phyloP scores from a whole-genome alignment of 1,139 yeast genomes.

The Suhomyces bribrorum region DNA sequence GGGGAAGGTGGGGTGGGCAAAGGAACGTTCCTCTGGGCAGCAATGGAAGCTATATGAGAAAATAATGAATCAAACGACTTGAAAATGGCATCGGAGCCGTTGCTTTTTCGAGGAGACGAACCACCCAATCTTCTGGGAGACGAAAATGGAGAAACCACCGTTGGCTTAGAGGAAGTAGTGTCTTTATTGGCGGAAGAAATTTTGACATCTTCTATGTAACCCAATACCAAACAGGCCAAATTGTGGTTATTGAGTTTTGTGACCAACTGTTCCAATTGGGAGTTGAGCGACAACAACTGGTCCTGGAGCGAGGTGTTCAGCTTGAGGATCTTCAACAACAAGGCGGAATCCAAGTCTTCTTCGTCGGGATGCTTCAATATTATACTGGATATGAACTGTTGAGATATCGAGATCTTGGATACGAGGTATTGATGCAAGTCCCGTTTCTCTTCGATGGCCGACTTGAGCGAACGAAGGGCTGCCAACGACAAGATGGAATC shows the following conservation, averaged over 20 bases:
- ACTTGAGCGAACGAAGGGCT: slow-evolving; percentile 32
- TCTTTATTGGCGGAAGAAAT: slow-evolving; percentile 17
- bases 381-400: slow-evolving; percentile 36
- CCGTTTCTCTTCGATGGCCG: slow-evolving; percentile 29
- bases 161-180: slow-evolving; percentile 1
- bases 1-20: slow-evolving; percentile 49
- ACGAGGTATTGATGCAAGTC: slow-evolving; percentile 36
- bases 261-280: slow-evolving; percentile 34
- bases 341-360: slow-evolving; percentile 24
- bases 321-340: slow-evolving; percentile 36
- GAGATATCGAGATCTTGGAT: slow-evolving; percentile 36
- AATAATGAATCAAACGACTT: slow-evolving; percentile 47
- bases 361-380: slow-evolving; percentile 21
- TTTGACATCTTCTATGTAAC: slow-evolving; percentile 48
- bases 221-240: slow-evolving; percentile 46
- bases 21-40: slow-evolving; percentile 50
- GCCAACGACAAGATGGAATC: slow-evolving; percentile 38
- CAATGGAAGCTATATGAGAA: slow-evolving; percentile 54
- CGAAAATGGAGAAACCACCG: slow-evolving; percentile 10
- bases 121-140: slow-evolving; percentile 12
- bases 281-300: slow-evolving; percentile 29
- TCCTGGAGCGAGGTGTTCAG: slow-evolving; percentile 37
- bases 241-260: slow-evolving; percentile 40
- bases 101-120: slow-evolving; percentile 8
- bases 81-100: slow-evolving; percentile 13